A percentile compares a stretch with the other conserved stretches of the same genome.
These are phyloP conservation scores for Aspergillus oerlinghausenensis DNA, from an alignment of 2,329 filamentous ascomycete species.

Conservation along the genomic window DNA sequence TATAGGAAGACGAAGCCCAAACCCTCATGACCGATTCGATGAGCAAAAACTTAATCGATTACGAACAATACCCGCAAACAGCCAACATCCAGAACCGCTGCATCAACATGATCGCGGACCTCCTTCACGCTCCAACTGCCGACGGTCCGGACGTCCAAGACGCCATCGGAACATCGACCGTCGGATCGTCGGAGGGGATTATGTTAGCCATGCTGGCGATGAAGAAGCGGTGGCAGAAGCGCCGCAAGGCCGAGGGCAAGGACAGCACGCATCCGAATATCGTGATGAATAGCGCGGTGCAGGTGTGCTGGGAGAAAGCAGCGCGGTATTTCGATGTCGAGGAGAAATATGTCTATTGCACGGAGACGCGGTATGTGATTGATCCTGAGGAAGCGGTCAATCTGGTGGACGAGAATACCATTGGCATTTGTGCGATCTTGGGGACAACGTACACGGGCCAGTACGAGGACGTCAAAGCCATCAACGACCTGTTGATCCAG, in stretches of 20 bases:
- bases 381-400: conserved; percentile 61
- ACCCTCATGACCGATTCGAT: conserved; percentile 64
- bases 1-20: conserved; percentile 55
- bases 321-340: conserved; percentile 71
- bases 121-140: conserved; percentile 58
- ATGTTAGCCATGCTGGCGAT: conserved; percentile 67
- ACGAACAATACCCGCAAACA: conserved; percentile 60
- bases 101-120: conserved; percentile 62
- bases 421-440: conserved; percentile 69
- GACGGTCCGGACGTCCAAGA: conserved; percentile 45
- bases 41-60: conserved; percentile 68
- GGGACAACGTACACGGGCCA: conserved; percentile 71
- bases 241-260: conserved; percentile 56
- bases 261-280: conserved; percentile 64
- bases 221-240: conserved; percentile 70
- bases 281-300: conserved; percentile 69
- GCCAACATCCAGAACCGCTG: conserved; percentile 62
- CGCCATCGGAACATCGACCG: conserved; percentile 65
- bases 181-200: conserved; percentile 67
- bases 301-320: conserved; percentile 70
- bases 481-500: conserved; percentile 61
- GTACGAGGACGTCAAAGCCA: conserved; percentile 66
- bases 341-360: conserved; percentile 36
- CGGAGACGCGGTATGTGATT: conserved; percentile 60
- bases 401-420: conserved; percentile 71